phyloP scores from a whole-genome alignment of 768 basidiomycete species.

The Lactifluus hygrophoroides region DNA sequence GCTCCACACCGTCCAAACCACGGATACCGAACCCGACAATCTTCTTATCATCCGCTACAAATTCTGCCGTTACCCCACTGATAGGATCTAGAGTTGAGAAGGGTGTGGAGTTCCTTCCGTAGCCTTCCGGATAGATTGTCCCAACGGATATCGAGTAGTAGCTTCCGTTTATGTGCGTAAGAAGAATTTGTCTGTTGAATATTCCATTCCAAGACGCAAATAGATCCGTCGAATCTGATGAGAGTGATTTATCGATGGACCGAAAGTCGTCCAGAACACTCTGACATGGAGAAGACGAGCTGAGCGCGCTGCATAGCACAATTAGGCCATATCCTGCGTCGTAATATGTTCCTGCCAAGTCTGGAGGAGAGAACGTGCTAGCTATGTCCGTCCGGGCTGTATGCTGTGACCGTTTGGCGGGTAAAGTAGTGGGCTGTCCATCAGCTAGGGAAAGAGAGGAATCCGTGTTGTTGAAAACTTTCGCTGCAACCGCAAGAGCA shows the following conservation, averaged over 20 bases:
- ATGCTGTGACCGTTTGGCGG: not conserved
- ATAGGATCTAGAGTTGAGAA: not conserved
- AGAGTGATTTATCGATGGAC: not conserved
- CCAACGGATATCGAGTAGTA: not conserved
- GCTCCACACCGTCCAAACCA: not conserved
- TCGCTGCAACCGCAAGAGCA: slow-evolving; percentile 22
- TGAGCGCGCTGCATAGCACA: slow-evolving; percentile 1
- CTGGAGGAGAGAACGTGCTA: not conserved
- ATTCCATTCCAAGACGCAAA: not conserved
- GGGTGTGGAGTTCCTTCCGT: slow-evolving; percentile 5
- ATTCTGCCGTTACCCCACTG: not conserved
- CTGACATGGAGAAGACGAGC: slow-evolving; percentile 1
- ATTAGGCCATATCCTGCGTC: not conserved
- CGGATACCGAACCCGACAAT: not conserved
- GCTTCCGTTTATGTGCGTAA: not conserved
- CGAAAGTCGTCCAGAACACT: slow-evolving; percentile 1
- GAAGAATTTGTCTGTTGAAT: not conserved
- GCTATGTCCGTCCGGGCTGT: not conserved
- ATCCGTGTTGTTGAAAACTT: not conserved
- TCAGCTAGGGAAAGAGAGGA: not conserved
- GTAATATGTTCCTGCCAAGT: slow-evolving; percentile 5
- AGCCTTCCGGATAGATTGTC: slow-evolving; percentile 9
- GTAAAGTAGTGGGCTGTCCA: not conserved
- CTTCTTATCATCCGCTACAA: not conserved
- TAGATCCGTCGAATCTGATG: not conserved